Percentiles rank a stretch among this genome's conserved stretches.
These are phyloP conservation scores for Pythium sp. DNA, from an alignment of 352 stramenopile genomes.

Conservation along the genomic window DNA sequence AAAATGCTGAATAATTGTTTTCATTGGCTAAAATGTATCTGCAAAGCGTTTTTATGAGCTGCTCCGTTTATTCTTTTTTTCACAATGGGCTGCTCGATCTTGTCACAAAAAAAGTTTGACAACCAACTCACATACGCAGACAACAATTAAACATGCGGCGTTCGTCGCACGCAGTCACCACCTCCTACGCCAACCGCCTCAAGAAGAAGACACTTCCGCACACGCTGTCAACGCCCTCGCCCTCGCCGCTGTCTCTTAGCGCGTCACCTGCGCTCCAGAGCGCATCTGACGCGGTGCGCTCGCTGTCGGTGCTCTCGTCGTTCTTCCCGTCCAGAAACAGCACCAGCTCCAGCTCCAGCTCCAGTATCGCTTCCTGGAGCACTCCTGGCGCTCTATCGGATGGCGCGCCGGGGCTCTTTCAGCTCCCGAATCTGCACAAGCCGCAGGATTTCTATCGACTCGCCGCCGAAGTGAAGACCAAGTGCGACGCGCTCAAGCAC, in stretches of 20 bases:
- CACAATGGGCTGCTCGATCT: neutral
- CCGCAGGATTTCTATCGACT: conserved; percentile 63
- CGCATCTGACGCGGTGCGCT: neutral
- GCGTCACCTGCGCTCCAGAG: neutral
- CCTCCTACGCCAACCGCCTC: neutral
- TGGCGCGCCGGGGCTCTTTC: conserved; percentile 56
- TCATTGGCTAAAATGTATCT: conserved; percentile 1
- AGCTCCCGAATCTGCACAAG: conserved; percentile 55
- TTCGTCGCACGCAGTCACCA: conserved; percentile 1
- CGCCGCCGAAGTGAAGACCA: conserved; percentile 49
- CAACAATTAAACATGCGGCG: neutral
- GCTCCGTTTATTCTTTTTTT: neutral
- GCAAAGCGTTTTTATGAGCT: neutral
- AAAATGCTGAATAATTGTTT: neutral
- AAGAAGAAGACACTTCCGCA: neutral
- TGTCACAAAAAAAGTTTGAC: neutral
- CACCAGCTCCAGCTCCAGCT: neutral
- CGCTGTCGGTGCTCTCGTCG: conserved; percentile 18
- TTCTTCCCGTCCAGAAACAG: conserved; percentile 10
- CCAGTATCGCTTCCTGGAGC: neutral
- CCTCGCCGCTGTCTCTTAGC: neutral
- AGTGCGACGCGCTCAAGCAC: conserved; percentile 56
- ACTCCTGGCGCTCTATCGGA: neutral
- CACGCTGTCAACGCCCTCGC: neutral
- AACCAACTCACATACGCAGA: neutral